These are phyloP conservation scores for Phytophthora citrophthora DNA, from an alignment of 352 stramenopile genomes.

Conservation along the genomic window DNA sequence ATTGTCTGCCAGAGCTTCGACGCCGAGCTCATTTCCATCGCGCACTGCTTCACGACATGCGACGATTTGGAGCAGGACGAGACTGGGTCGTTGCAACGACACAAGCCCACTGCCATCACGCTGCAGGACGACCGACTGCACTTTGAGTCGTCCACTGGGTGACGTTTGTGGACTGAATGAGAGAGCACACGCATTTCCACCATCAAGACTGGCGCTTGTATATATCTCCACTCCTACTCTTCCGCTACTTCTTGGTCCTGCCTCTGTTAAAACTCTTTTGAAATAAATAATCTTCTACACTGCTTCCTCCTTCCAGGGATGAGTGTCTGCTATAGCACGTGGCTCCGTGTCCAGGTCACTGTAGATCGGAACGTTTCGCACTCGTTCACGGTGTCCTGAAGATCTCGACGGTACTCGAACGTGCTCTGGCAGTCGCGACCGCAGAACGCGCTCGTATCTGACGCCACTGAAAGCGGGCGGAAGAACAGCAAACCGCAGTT, in stretches of 20 bases:
- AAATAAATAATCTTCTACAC: constrained; percentile 44
- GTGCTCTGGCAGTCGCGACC: constrained; percentile 71
- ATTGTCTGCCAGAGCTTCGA: constrained; percentile 87
- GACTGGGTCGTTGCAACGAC: constrained; percentile 45
- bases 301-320: not conserved
- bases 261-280: constrained; percentile 3
- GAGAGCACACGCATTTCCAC: constrained; percentile 6
- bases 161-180: constrained; percentile 1
- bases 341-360: constrained; percentile 31
- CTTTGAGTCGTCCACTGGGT: constrained; percentile 61
- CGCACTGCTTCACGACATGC: constrained; percentile 91
- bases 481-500: constrained; percentile 70
- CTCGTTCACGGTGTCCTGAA: constrained; percentile 53
- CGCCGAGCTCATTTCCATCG: constrained; percentile 90
- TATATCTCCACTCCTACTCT: constrained; percentile 27
- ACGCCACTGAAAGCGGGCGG: constrained; percentile 26
- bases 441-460: constrained; percentile 46
- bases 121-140: constrained; percentile 65
- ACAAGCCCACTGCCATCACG: constrained; percentile 63
- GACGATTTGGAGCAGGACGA: constrained; percentile 63
- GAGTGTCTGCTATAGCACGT: constrained; percentile 21
- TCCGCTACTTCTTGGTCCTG: constrained; percentile 4
- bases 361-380: constrained; percentile 21
- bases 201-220: constrained; percentile 30
- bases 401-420: constrained; percentile 50